Percentiles rank a stretch among this genome's conserved stretches.
phyloP scores from a whole-genome alignment of 2,329 filamentous ascomycete genomes.

The Diaporthe capsici region DNA sequence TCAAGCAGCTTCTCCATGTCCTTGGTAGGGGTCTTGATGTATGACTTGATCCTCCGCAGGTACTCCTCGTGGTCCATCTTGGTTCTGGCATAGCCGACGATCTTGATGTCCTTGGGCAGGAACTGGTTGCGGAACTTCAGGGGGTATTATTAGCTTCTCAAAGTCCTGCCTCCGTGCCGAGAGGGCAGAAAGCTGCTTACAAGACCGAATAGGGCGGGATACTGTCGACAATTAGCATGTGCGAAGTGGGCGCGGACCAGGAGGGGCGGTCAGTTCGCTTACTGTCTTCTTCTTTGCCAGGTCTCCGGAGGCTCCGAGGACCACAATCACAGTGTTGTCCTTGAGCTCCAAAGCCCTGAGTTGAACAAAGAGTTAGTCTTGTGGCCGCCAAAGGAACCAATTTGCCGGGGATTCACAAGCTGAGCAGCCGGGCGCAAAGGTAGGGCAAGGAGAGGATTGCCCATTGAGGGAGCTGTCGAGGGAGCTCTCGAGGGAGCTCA shows the following conservation, averaged over 20 bases:
- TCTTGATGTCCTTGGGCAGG: conserved; percentile 95
- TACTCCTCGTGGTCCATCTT: conserved; percentile 99
- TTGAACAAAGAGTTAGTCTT: conserved; percentile 54
- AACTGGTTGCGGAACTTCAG: conserved; percentile 97
- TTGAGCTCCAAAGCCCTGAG: conserved; percentile 92
- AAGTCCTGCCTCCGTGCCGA: not conserved
- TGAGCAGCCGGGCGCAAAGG: not conserved
- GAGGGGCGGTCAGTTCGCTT: conserved; percentile 51
- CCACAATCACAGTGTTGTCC: conserved; percentile 97
- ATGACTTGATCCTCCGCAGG: conserved; percentile 93
- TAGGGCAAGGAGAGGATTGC: not conserved
- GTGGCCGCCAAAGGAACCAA: conserved; percentile 40
- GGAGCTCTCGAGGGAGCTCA: conserved; percentile 31
- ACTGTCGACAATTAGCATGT: conserved; percentile 68
- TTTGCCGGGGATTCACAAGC: not conserved
- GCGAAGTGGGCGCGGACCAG: conserved; percentile 38
- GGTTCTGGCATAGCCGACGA: conserved; percentile 98
- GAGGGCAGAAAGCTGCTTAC: conserved; percentile 70
- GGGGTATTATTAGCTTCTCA: conserved; percentile 41
- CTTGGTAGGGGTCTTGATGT: conserved; percentile 99
- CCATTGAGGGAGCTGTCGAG: conserved; percentile 2
- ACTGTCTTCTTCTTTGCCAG: conserved; percentile 99
- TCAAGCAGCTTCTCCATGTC: conserved; percentile 96
- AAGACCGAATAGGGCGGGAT: conserved; percentile 96
- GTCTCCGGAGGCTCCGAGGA: conserved; percentile 97